These are phyloP conservation scores for Cicer pinnatifidum DNA, from an alignment of 306 rosid species.

Conservation along the genomic window DNA sequence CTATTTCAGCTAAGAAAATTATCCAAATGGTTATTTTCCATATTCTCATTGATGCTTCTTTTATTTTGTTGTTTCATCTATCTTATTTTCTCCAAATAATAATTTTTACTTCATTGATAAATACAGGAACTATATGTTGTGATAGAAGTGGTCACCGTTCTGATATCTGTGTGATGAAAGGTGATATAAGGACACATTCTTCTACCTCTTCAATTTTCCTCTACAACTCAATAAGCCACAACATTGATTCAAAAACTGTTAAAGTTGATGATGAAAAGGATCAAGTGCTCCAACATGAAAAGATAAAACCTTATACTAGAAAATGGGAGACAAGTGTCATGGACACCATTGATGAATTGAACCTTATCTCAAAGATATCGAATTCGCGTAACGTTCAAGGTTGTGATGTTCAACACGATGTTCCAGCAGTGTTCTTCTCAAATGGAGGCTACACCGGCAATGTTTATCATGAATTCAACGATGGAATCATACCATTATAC, in stretches of 20 bases:
- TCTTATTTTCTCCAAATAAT: slow-evolving; percentile 9
- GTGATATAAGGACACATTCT: slow-evolving; percentile 77
- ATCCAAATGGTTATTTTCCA: not conserved
- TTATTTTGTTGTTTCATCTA: not conserved
- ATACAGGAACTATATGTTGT: slow-evolving; percentile 79
- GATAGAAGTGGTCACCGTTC: slow-evolving; percentile 82
- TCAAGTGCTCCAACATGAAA: slow-evolving; percentile 59
- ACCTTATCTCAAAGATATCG: slow-evolving; percentile 60
- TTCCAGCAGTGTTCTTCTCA: slow-evolving; percentile 91
- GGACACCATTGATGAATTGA: slow-evolving; percentile 74
- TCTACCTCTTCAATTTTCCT: slow-evolving; percentile 74
- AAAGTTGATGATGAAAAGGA: slow-evolving; percentile 38
- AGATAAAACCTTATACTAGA: slow-evolving; percentile 80
- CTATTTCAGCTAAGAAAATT: not conserved
- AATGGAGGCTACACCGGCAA: slow-evolving; percentile 98
- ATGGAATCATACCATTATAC: slow-evolving; percentile 83
- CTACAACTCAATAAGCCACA: slow-evolving; percentile 51
- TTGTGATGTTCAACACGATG: slow-evolving; percentile 77
- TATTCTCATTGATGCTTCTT: not conserved
- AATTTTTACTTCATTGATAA: not conserved
- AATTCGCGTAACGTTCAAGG: slow-evolving; percentile 34
- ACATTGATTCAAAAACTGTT: slow-evolving; percentile 28
- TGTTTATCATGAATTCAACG: slow-evolving; percentile 94
- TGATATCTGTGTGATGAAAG: slow-evolving; percentile 87
- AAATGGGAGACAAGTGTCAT: slow-evolving; percentile 90